Evolutionary conservation across 352 stramenopile genomes (phyloP).

Genomic region (Phytopythium chamaehyphon): DNA sequence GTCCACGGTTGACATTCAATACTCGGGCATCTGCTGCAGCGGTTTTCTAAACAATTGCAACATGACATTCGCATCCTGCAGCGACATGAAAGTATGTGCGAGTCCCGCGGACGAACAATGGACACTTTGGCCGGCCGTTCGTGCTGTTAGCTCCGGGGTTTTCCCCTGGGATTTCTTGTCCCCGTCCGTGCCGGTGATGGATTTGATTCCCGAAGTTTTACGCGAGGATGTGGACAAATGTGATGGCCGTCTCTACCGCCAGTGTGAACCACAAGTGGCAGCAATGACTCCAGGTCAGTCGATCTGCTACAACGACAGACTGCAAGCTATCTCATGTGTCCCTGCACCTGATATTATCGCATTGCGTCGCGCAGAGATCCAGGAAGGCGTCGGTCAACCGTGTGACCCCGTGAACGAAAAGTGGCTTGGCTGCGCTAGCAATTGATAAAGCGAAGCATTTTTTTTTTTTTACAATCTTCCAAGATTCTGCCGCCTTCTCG

Average conservation of each 20-base stretch:
- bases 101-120: neutral
- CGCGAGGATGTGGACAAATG: slow-evolving; percentile 12
- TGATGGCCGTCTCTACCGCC: slow-evolving; percentile 12
- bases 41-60: slow-evolving; percentile 14
- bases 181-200: neutral
- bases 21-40: slow-evolving; percentile 16
- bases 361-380: slow-evolving; percentile 16
- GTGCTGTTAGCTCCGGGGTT: neutral
- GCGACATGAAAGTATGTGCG: neutral
- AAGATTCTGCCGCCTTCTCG: too few species aligned
- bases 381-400: slow-evolving; percentile 10
- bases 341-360: slow-evolving; percentile 4
- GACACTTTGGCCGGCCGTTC: too few species aligned
- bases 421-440: slow-evolving; percentile 25
- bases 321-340: slow-evolving; percentile 24
- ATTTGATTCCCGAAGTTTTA: slow-evolving; percentile 1
- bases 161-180: neutral
- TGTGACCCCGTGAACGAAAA: slow-evolving; percentile 18
- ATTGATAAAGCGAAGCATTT: too few species aligned
- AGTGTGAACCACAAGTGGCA: slow-evolving; percentile 7
- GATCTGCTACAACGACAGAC: slow-evolving; percentile 9
- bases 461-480: too few species aligned
- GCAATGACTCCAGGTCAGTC: neutral
- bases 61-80: neutral
- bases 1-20: neutral